These are phyloP conservation scores for Trametes villosa DNA, from an alignment of 768 basidiomycete genomes.

Conservation along the genomic window DNA sequence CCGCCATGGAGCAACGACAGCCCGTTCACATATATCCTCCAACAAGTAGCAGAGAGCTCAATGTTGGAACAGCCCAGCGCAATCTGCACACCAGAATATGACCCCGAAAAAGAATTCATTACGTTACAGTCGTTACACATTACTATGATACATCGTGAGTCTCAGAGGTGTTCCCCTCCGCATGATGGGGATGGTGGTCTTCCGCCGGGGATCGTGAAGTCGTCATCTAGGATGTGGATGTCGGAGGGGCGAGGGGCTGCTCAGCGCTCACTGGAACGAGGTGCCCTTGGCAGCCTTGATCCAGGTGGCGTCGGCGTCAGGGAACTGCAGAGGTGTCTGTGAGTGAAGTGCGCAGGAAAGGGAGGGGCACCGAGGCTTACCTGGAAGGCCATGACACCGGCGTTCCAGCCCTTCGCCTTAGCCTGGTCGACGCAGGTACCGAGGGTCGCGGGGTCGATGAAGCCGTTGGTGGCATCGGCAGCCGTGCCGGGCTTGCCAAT, in stretches of 20 bases:
- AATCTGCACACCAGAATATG: background rate
- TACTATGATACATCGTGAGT: constrained; percentile 8
- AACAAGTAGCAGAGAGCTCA: background rate
- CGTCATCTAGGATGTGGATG: background rate
- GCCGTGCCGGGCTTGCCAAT: constrained; percentile 64
- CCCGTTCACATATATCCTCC: too few relatives aligned
- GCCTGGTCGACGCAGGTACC: constrained; percentile 21
- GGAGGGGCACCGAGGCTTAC: background rate
- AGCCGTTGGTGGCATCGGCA: constrained; percentile 42
- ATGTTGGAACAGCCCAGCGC: background rate
- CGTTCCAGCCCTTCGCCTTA: constrained; percentile 15
- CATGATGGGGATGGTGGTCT: background rate
- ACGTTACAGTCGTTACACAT: constrained; percentile 12
- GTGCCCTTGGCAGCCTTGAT: constrained; percentile 17
- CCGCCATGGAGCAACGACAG: too few relatives aligned
- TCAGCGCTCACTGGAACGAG: constrained; percentile 10
- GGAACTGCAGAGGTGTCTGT: constrained; percentile 4
- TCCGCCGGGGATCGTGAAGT: background rate
- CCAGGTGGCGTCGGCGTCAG: constrained; percentile 14
- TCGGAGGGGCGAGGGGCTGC: background rate
- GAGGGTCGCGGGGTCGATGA: constrained; percentile 33
- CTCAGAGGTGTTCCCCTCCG: background rate
- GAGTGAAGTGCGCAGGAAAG: background rate
- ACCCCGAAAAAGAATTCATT: constrained; percentile 14
- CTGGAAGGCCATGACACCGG: constrained; percentile 22